These are phyloP conservation scores for Exophiala sideris DNA, from an alignment of 2,329 filamentous ascomycete genomes.

Conservation along the genomic window DNA sequence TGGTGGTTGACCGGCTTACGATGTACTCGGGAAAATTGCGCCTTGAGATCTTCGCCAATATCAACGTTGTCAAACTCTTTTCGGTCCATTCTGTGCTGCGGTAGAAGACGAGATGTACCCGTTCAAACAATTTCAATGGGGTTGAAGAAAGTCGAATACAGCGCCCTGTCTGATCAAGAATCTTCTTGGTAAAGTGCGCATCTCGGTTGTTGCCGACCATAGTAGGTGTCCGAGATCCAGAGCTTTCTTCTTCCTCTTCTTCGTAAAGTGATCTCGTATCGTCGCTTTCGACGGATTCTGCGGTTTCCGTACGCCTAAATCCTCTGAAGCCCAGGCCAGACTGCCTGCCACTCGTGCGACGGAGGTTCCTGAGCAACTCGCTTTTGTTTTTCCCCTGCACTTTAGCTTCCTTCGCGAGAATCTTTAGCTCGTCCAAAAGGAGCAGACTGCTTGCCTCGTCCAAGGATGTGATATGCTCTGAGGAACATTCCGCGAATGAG, in stretches of 20 bases:
- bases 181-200: constrained; percentile 71
- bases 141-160: constrained; percentile 76
- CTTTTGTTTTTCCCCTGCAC: constrained; percentile 83
- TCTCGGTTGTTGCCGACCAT: constrained; percentile 57
- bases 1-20: constrained; percentile 82
- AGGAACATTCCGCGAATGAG: constrained; percentile 75
- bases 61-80: constrained; percentile 91
- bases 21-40: constrained; percentile 88
- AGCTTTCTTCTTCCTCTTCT: constrained; percentile 39
- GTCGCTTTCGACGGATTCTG: constrained; percentile 44
- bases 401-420: constrained; percentile 79
- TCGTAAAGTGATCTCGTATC: constrained; percentile 22
- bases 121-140: constrained; percentile 78
- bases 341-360: constrained; percentile 71
- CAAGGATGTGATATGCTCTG: constrained; percentile 68
- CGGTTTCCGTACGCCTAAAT: constrained; percentile 62
- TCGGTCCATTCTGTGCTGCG: constrained; percentile 96
- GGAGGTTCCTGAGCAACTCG: constrained; percentile 71
- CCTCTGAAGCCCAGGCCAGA: constrained; percentile 68
- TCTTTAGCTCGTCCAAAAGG: constrained; percentile 82
- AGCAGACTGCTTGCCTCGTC: constrained; percentile 81
- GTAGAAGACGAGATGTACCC: constrained; percentile 94
- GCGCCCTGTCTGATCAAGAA: constrained; percentile 71
- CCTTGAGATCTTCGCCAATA: constrained; percentile 82
- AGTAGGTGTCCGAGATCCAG: constrained; percentile 29